Conservation (phyloP, 1,284 basidiomycete genomes). For the Peniophora sp. region DNA sequence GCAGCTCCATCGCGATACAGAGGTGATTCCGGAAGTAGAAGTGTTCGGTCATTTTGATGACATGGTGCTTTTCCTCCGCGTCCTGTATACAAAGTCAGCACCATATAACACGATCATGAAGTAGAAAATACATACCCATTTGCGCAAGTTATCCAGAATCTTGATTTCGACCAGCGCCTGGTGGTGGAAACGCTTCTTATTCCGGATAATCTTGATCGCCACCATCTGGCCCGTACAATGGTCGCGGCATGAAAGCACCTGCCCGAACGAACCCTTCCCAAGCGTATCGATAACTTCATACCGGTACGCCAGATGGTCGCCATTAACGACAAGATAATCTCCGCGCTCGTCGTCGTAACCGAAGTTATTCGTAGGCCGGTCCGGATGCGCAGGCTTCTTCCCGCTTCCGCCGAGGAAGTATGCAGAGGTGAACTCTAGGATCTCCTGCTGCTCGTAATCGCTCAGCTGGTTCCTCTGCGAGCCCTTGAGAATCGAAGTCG, state of each 20-base stretch:
- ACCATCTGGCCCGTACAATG: constrained; percentile 95
- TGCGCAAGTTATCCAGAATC: constrained; percentile 91
- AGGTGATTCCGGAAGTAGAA: constrained; percentile 98
- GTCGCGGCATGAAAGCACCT: constrained; percentile 94
- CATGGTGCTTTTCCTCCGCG: constrained; percentile 91
- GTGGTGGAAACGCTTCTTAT: constrained; percentile 99
- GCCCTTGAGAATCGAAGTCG: constrained; percentile 56
- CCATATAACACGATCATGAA: background rate
- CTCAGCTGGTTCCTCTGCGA: constrained; percentile 61
- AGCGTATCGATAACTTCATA: constrained; percentile 92
- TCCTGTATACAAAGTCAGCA: constrained; percentile 47
- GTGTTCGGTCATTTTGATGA: constrained; percentile 98
- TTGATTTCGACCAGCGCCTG: constrained; percentile 99
- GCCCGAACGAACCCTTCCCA: constrained; percentile 98
- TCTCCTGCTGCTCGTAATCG: constrained; percentile 86
- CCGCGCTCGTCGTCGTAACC: constrained; percentile 98
- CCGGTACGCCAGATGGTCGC: constrained; percentile 93
- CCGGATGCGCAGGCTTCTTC: constrained; percentile 73
- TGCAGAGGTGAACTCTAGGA: constrained; percentile 80
- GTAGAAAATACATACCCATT: constrained; percentile 73
- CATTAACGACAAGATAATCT: constrained; percentile 87
- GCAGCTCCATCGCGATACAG: constrained; percentile 96
- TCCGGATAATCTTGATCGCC: constrained; percentile 98
- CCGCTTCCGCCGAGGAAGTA: constrained; percentile 81
- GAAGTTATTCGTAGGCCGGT: constrained; percentile 80